Base-by-base conservation (phyloP, 2,329 filamentous ascomycete species). In the Arthrobotrys musiformis region DNA sequence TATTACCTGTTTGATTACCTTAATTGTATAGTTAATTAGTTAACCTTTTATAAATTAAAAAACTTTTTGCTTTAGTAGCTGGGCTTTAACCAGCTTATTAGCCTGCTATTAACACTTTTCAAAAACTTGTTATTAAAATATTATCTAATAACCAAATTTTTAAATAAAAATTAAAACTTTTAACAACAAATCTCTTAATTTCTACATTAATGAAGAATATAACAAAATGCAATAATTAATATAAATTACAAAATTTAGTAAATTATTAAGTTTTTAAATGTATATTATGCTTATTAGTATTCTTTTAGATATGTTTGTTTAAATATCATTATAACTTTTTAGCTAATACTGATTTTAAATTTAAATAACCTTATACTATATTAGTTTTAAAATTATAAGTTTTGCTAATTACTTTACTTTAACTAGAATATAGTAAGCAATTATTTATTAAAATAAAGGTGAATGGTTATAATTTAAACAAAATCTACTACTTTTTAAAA, bases 171-270 rank as follows among this genome's bases (percentile, higher is more conserved):
- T 81, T 79, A 83, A 81, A 82, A 83, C 81, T 83, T 83, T 83
- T 81, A 83, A 83, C 80, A 84, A 83, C 81, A 82, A 81, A 84
- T 84, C 80, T 84, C 81, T 85, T 85, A 82, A 82, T 83, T 85
- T 82, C 83, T 82, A 82, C 82, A 85, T 85, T 82, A 82, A 85
- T 85, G 82, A 85, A 84, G 82, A 85, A 85, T 82, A 82, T 82
- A 84, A 82, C 81, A 81, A 84, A 84, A 84, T 85, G 81, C 82
- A 83, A 85, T 84, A 84, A 83, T 81, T 84, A 85, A 83, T 85
- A 81, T 81, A 79, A 79, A 79, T 79, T 79, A 77, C 68, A 79
- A 70, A 79, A 79, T 79, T 82, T 73, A 81, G 82, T 83, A 81
- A 84, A 83, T 84, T 81, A 83, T 83, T 81, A 81, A 83, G 83